Evolutionary conservation across 139 green algal species (phyloP), one percentile per base, ranked within the genome.

Genomic region (Choricystis sp.): DNA sequence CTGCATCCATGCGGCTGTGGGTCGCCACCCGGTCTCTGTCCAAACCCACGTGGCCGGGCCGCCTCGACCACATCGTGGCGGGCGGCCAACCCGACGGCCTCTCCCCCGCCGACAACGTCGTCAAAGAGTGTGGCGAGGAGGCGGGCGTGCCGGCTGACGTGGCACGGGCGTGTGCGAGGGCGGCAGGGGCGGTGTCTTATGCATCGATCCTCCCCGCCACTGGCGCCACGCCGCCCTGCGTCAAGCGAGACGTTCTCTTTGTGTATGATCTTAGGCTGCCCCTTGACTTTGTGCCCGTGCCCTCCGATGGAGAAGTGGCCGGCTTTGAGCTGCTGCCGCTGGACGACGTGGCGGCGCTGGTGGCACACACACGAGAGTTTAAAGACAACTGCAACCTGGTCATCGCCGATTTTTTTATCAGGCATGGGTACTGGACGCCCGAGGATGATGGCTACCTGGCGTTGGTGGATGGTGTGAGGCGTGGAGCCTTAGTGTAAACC

Each of bases 101-200:
- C 3, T 82, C 73, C 67, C 74, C 63, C 26, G 27, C 27, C 21
- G 88, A 88, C 0, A 97, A 96, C 64, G 81, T 96, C 60, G 63
- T 90, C 16, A 97, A 98, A 77, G 92, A 98, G 80, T 95, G 86
- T 49, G 67, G 69, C 26, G 92, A 98, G 75, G 92, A 98, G 77
- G 92, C 92, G 23, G 72, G 83, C 64, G 87, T 98, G 19, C 83
- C 89, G 0, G 19, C 29, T 0, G 60, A 80, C 20, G 66, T 96
- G 27, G 87, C 89, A 21, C n/a, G n/a, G n/a, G 21, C 30, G 26
- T 65, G 49, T 1, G 84, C 77, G 26, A 19, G 29, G 49, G 26
- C 81, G 0, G 72, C 71, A 0, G 81, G 79, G 0, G 77, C 64
- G 4, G 79, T 90, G 16, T 83, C 62, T 58, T 87, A 86, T 66